Conservation (phyloP, 352 stramenopile species). For the Phytophthora sansomeana region DNA sequence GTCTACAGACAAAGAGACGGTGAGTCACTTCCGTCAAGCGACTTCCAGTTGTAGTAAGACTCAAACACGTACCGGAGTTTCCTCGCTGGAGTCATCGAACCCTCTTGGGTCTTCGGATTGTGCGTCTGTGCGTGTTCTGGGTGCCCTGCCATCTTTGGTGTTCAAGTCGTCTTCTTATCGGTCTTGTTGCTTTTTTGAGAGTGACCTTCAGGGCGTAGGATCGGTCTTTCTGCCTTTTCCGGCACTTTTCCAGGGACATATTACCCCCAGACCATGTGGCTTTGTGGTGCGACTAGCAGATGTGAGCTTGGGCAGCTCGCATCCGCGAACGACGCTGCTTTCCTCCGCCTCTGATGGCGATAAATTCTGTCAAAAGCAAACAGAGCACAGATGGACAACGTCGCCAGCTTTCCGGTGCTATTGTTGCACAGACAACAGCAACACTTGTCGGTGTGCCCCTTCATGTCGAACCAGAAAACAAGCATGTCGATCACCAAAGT, state of each 20-base stretch:
- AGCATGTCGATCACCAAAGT: constrained; percentile 23
- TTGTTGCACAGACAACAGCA: not conserved
- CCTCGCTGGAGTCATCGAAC: constrained; percentile 22
- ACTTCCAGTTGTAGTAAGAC: not conserved
- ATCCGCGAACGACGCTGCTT: constrained; percentile 36
- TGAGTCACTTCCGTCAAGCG: constrained; percentile 17
- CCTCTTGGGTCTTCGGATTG: constrained; percentile 1
- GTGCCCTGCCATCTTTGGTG: constrained; percentile 29
- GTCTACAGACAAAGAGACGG: constrained; percentile 11
- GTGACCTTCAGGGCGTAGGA: constrained; percentile 13
- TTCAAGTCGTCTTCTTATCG: constrained; percentile 24
- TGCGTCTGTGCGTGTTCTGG: constrained; percentile 5
- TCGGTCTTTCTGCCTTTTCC: constrained; percentile 26
- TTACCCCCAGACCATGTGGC: constrained; percentile 20
- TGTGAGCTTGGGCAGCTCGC: constrained; percentile 19
- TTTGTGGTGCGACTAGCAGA: constrained; percentile 6
- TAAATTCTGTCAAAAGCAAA: not conserved
- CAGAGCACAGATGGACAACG: constrained; percentile 2
- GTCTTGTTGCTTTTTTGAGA: constrained; percentile 35
- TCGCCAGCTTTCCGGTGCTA: not conserved
- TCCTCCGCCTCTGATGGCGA: constrained; percentile 23
- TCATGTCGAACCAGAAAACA: constrained; percentile 23
- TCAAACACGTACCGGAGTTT: constrained; percentile 27
- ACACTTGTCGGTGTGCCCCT: constrained; percentile 8
- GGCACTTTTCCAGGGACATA: constrained; percentile 19